Base-by-base conservation (phyloP, 2,329 filamentous ascomycete species). In the Penicillium paneum region DNA sequence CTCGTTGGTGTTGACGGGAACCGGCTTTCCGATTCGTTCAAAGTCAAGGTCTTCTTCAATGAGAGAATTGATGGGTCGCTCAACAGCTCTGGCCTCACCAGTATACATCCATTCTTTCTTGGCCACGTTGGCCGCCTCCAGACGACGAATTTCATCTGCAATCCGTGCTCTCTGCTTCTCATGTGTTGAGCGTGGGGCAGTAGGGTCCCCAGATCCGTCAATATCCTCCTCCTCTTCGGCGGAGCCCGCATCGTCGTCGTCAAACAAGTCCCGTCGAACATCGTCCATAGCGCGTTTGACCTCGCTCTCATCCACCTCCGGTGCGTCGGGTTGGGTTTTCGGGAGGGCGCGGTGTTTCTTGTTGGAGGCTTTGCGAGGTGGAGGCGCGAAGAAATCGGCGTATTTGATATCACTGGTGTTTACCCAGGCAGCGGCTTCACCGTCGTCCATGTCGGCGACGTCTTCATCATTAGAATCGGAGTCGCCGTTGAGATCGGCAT, bases 1-100 rank as follows among this genome's bases (percentile, higher is more conserved):
- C 72, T 97, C 92, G 39, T 90, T 87, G 0, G 94, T 97, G 70
- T 97, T 91, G 57, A 97, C 89, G 1, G 93, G 91, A 0, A 97
- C 88, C 0, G 94, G 93, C 72, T 97, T 99, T 67, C 94, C 94
- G 21, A 90, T 85, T 65, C 95, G 86, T 75, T 99, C 94, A 69
- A 97, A 99, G 62, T 97, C 93, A 26, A 99, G 82, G 66, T 97
- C 91, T 75, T 97, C 86, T 69, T 97, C 92, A 1, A 99, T 83
- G 2, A 99, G 82, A 0, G 93, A 97, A 77, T 99, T 97, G 50
- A 91, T 71, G 0, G 94, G 94, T 34, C 94, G 84, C 63, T 94
- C 90, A 0, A 81, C 80, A 1, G 90, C 93, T 45, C 85, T 82
- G 5, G 92, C 92, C 79, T 99, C 94, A 67, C 94, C 94, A 10